phyloP scores from a whole-genome alignment of 306 rosid genomes.

The Lupinus albus region DNA sequence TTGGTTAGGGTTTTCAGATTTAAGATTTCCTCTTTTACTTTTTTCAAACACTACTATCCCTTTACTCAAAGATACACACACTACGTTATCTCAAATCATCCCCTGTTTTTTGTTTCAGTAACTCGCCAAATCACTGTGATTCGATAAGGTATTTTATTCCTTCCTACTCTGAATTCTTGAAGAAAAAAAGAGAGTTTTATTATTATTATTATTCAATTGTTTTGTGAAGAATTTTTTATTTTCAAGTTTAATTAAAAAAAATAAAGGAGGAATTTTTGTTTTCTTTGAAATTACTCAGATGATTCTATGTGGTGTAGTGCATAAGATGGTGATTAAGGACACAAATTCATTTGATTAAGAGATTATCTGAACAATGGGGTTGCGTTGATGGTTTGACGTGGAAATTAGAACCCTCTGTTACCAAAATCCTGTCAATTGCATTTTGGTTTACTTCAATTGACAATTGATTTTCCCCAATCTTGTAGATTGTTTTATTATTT shows the following conservation, averaged over 20 bases:
- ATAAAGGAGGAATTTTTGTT: neutral
- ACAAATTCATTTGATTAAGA: constrained; percentile 12
- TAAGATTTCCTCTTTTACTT: neutral
- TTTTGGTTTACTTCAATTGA: constrained; percentile 6
- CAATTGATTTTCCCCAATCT: neutral
- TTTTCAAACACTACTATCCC: constrained; percentile 10
- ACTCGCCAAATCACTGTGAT: constrained; percentile 5
- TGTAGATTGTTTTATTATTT: neutral
- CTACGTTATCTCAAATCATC: constrained; percentile 32
- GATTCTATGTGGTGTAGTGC: neutral
- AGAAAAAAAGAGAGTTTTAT: neutral
- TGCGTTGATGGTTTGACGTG: constrained; percentile 6
- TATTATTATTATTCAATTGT: neutral
- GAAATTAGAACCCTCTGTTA: constrained; percentile 14
- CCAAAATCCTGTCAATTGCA: neutral
- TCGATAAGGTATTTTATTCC: constrained; percentile 25
- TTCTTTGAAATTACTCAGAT: neutral
- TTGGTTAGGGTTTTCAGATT: constrained; percentile 34
- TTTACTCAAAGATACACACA: neutral
- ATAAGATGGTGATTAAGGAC: neutral
- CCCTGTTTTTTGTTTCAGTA: neutral
- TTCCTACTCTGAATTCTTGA: neutral
- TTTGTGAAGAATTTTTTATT: neutral
- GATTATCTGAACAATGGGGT: neutral
- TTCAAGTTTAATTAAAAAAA: neutral